Base-by-base conservation (phyloP, 2,329 filamentous ascomycete genomes). In the Coniosporium tulheliwenetii region DNA sequence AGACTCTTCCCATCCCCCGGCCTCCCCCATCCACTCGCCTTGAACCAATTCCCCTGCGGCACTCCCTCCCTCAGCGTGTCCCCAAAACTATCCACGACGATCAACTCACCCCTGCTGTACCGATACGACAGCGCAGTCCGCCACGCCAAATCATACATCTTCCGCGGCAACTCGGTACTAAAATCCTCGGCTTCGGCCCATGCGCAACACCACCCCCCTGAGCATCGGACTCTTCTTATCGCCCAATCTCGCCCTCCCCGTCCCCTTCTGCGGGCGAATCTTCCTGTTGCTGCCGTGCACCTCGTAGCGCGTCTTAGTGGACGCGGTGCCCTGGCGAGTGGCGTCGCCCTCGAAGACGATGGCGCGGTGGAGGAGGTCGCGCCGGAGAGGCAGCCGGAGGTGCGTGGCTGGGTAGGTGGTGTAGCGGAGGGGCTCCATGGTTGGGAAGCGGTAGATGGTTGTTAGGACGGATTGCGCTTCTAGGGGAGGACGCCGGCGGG, bases 121-220 rank as follows among this genome's bases (percentile, higher is more conserved):
- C 91, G 78, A 67, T 94, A 93, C 55, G 82, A 91, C 48, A 98
- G 71, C 9, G 91, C 91, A 36, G 83, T 96, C 56, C 91, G 77
- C 85, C 85, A 96, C 8, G 91, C 91, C 52, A 93, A 71, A 62
- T 96, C 87, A 66, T 98, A 98, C 38, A 94, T 76, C 67, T 96
- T 96, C 56, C 73, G 73, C 52, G 81, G 86, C 41, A 98, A 69
- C 12, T 73, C 73, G 15, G 87, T 93, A 44, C 76, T 75, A 57
- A 98, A 98, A 64, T 96, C 85, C 91, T 75, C 19, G 87, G 87
- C 52, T 87, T 79, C 26, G 91, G 91, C n/a, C 91, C 91, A 54
- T 86, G 85, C 0, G 78, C 69, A 51, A 93, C 89, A 62, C 86
- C 89, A 61, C 91, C 91, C 91, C 91, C 46, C 72, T 71, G 35